These are phyloP conservation scores for Mortierella hygrophila DNA, from an alignment of 192 early-diverging fungal species.

Conservation along the genomic window DNA sequence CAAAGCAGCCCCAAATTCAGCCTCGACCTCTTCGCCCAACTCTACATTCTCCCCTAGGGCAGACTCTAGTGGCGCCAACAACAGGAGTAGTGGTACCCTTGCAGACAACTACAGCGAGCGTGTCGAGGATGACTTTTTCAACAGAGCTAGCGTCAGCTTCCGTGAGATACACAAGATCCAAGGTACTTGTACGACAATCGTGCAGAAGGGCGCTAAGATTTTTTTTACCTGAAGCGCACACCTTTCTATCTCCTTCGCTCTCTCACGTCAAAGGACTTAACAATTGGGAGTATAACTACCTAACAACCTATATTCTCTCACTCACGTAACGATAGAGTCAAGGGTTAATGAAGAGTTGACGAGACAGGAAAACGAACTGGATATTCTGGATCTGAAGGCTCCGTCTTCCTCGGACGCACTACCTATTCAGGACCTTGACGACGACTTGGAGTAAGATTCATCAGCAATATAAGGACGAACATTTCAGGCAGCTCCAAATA, in stretches of 20 bases:
- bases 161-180: conserved; percentile 20
- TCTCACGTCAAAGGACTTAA: neutral
- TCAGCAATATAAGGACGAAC: neutral
- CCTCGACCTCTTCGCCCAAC: conserved; percentile 10
- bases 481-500: neutral
- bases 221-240: neutral
- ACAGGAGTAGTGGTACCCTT: neutral
- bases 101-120: conserved; percentile 10
- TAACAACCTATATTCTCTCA: neutral
- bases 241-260: neutral
- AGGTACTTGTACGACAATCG: conserved; percentile 8
- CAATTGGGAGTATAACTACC: neutral
- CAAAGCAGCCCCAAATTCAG: neutral
- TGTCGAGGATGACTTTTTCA: conserved; percentile 54
- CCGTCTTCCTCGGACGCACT: neutral
- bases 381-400: conserved; percentile 12
- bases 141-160: conserved; percentile 28
- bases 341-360: conserved; percentile 3
- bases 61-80: neutral
- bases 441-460: conserved; percentile 18
- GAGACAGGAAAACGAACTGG: neutral
- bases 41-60: neutral
- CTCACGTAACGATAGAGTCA: neutral
- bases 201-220: no score
- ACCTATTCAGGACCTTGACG: conserved; percentile 33